Base-by-base conservation (phyloP, 176 grass and related monocot genomes). In the Canna indica region DNA sequence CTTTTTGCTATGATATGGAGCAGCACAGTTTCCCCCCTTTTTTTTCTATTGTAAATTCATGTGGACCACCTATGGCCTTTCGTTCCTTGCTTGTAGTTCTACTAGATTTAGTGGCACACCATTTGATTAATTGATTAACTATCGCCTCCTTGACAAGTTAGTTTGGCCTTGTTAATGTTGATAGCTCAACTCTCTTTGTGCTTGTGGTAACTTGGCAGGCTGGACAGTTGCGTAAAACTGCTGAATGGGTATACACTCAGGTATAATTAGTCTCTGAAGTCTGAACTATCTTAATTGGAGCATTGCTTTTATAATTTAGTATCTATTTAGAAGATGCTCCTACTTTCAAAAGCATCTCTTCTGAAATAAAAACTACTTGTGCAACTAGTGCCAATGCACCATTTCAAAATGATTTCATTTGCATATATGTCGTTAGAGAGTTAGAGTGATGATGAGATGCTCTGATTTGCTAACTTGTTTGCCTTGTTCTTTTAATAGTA, bases 211-310 rank as follows among this genome's bases (percentile, higher is more conserved):
- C 25, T 67, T 59, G 57, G 79, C 84, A 93, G 89, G 75, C 90
- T 80, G 71, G 33, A 80, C 86, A 93, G 32, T 72, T 93, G 79
- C 94, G 89, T 47, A 83, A 67, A 71, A 90, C 83, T 41, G 36
- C 85, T 74, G 83, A 87, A 60, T 92, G 94, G 89, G 77, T 99
- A 71, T 82, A 83, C 59, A 73, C 80, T 81, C 89, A 99, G 86
- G 94, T 99, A 85, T 13, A 33, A 47, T 54, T 73, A 72, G 47
- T 38, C 57, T 16, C 38, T 66, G 44, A 17, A 64, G 45, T 16
- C 38, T 66, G 44, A 17, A 64, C 12, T 47, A 60, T 59, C 9
- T 70, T 50, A 32, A 29, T 12, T 48, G 5, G 1, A 46, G n/a
- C 24, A 47, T 20, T 47, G 67, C 27, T 47, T 16, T 29, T 29